These are phyloP conservation scores for Epichloe hybrida DNA, from an alignment of 2,329 filamentous ascomycete species.

Conservation along the genomic window DNA sequence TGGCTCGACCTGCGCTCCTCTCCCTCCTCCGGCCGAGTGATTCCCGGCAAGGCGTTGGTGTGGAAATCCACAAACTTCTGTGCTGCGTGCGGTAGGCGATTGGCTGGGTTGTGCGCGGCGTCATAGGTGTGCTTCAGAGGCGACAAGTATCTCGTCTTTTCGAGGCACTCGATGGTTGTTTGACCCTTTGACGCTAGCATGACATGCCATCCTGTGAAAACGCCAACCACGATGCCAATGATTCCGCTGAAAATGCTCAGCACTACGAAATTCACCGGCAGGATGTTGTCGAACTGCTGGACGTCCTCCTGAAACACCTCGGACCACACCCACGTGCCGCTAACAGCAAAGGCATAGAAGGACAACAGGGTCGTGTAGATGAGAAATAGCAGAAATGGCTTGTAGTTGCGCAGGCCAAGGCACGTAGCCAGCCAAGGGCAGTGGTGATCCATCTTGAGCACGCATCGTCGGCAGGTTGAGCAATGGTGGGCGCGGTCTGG, in stretches of 20 bases:
- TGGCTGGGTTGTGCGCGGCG: slow-evolving; percentile 41
- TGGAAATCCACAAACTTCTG: slow-evolving; percentile 72
- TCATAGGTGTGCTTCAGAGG: slow-evolving; percentile 60
- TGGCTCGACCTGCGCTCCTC: slow-evolving; percentile 37
- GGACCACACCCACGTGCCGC: slow-evolving; percentile 69
- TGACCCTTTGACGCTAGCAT: slow-evolving; percentile 64
- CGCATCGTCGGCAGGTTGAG: slow-evolving; percentile 84
- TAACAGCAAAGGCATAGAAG: slow-evolving; percentile 65
- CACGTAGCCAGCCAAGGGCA: slow-evolving; percentile 97
- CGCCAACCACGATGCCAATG: slow-evolving; percentile 75
- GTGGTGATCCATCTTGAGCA: slow-evolving; percentile 99
- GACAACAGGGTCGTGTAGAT: slow-evolving; percentile 82
- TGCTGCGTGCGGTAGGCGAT: slow-evolving; percentile 37
- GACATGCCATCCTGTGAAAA: slow-evolving; percentile 88
- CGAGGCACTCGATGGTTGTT: slow-evolving; percentile 91
- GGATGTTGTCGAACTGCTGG: slow-evolving; percentile 58
- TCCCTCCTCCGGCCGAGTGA: slow-evolving; percentile 71
- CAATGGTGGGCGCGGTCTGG: slow-evolving; percentile 95
- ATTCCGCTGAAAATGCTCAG: slow-evolving; percentile 79
- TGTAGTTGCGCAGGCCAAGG: slow-evolving; percentile 88
- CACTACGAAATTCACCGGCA: slow-evolving; percentile 86
- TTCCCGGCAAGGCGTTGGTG: slow-evolving; percentile 65
- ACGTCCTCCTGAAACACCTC: slow-evolving; percentile 62
- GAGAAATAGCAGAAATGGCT: slow-evolving; percentile 84
- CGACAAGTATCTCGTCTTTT: slow-evolving; percentile 88